Percentiles rank a stretch among this genome's conserved stretches.
These are phyloP conservation scores for Trichomonascaceae sp. DNA, from an alignment of 1,139 yeast genomes.

Conservation along the genomic window DNA sequence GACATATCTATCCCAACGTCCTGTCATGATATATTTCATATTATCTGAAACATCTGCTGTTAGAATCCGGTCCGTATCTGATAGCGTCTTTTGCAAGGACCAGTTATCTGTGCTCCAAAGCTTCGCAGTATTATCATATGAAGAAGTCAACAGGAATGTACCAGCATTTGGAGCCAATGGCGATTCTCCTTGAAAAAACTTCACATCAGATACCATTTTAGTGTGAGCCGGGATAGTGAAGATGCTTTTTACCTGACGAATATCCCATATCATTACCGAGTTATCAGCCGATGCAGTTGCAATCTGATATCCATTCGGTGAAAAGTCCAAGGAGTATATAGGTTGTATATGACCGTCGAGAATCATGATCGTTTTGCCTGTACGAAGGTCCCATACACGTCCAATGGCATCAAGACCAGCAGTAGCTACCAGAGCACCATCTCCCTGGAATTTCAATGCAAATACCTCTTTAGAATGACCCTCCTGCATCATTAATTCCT, in stretches of 20 bases:
- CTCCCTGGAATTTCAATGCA: conserved; percentile 59
- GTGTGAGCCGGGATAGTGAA: conserved; percentile 71
- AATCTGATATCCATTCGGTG: conserved; percentile 66
- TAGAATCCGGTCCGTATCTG: conserved; percentile 68
- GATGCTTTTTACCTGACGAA: conserved; percentile 46
- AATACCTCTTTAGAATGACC: conserved; percentile 80
- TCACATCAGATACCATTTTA: conserved; percentile 62
- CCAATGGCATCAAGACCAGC: conserved; percentile 78
- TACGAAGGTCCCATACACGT: conserved; percentile 79
- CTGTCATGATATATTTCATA: conserved; percentile 45
- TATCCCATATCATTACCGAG: conserved; percentile 77
- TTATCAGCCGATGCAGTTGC: conserved; percentile 88
- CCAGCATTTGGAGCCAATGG: conserved; percentile 33
- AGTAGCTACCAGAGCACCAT: conserved; percentile 70
- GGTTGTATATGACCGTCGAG: conserved; percentile 68
- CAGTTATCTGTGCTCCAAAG: conserved; percentile 70
- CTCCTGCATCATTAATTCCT: conserved; percentile 57
- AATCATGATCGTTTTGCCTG: conserved; percentile 60
- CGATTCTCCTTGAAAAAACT: conserved; percentile 40
- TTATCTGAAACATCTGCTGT: conserved; percentile 52
- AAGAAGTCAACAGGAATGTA: conserved; percentile 49
- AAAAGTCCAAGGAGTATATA: conserved; percentile 67
- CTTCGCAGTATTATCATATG: conserved; percentile 65
- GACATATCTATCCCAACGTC: conserved; percentile 82
- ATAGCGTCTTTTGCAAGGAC: conserved; percentile 49